Base-by-base conservation (phyloP, 2,329 filamentous ascomycete species). In the Fusarium compactum region DNA sequence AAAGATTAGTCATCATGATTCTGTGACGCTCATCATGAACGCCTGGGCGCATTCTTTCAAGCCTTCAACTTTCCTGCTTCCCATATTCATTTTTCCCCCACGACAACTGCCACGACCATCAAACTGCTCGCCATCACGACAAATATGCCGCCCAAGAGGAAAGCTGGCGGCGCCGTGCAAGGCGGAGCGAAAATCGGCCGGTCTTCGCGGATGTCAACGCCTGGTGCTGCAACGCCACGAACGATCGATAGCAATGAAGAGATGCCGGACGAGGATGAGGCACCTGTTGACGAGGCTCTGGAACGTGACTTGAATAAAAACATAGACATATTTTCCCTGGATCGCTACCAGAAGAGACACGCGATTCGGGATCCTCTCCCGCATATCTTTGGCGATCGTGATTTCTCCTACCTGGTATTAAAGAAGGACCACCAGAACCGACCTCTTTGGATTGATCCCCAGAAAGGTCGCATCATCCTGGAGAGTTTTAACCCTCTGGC, bases 401-500 rank as follows among this genome's bases (percentile, higher is more conserved):
- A 99, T 80, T 96, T 96, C 79, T 95, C 93, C 51, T 92, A 91
- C 71, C 86, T 97, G 40, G 85, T 89, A 40, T 84, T 98, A 71
- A 98, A 98, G 81, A 89, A 91, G 6, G 95, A 98, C 79, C 94
- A 97, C 82, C 89, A 91, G 69, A 94, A 95, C 76, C 91, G 96
- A 18, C 96, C 96, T 18, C 86, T 98, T 64, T 98, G 94, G 93
- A 96, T 99, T 73, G 94, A 98, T 78, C 93, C 94, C 4, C 85
- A 91, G 48, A 93, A 92, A 77, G 94, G 93, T 38, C 90, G 91
- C 69, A 96, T 98, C 77, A 96, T 97, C 30, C 85, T 98, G 45
- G 95, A 99, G 84, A 97, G 94, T 74, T 98, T 98, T 83, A 95
- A 93, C 55, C 92, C 95, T 4, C 85, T 96, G 60, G 94, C 95